These are phyloP conservation scores for Colletotrichum endophyticum DNA, from an alignment of 2,329 filamentous ascomycete genomes.

Conservation along the genomic window DNA sequence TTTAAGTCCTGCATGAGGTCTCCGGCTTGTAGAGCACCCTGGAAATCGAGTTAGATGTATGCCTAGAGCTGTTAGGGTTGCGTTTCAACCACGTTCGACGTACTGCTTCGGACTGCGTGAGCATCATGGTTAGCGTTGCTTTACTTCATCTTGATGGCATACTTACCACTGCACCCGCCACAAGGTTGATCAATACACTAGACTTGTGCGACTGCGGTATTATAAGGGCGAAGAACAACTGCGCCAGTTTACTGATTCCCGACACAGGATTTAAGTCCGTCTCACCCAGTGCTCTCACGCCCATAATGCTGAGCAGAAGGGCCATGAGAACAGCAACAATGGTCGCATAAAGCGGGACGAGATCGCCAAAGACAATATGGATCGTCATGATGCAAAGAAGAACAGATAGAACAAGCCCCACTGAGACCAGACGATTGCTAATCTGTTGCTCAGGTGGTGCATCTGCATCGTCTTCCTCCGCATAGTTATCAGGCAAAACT, in stretches of 20 bases:
- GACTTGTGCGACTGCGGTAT: conserved; percentile 82
- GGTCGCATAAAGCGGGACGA: conserved; percentile 80
- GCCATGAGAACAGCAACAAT: conserved; percentile 84
- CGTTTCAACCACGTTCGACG: conserved; percentile 12
- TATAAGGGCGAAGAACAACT: conserved; percentile 91
- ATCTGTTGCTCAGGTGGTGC: conserved; percentile 86
- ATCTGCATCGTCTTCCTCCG: conserved; percentile 74
- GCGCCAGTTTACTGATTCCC: conserved; percentile 94
- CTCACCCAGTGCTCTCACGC: conserved; percentile 72
- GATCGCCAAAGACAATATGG: conserved; percentile 79
- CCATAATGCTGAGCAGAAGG: conserved; percentile 77
- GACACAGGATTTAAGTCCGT: conserved; percentile 97
- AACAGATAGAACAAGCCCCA: conserved; percentile 80
- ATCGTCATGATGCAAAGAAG: conserved; percentile 81
- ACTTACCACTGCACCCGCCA: conserved; percentile 81
- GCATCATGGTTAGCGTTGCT: neutral
- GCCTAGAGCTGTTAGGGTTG: neutral
- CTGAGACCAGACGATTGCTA: conserved; percentile 69
- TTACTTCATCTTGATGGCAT: neutral
- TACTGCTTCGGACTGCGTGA: conserved; percentile 43
- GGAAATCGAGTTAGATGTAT: neutral
- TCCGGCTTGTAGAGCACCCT: conserved; percentile 87
- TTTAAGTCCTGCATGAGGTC: conserved; percentile 98
- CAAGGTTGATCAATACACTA: conserved; percentile 91
- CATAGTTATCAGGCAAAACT: neutral